These are phyloP conservation scores for Melampsora larici-populina DNA, from an alignment of 1,284 basidiomycete genomes.

Conservation along the genomic window DNA sequence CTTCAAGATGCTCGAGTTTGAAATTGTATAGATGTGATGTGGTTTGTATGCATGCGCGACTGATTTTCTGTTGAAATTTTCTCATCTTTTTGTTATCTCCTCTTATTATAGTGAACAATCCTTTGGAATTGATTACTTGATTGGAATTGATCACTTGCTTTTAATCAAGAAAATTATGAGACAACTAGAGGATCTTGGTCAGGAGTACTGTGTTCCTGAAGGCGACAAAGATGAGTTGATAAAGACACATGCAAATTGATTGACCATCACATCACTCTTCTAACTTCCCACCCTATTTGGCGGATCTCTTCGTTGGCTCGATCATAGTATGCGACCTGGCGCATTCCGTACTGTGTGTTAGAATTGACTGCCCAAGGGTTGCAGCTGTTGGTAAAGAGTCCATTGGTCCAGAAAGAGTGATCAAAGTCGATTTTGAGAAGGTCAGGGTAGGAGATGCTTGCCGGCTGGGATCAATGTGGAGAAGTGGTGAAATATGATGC, in stretches of 20 bases:
- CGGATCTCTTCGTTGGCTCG: not conserved
- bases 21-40: too few species aligned
- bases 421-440: not conserved
- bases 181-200: not conserved
- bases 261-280: not conserved
- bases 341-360: slow-evolving; percentile 2
- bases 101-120: too few species aligned
- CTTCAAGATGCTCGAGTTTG: too few species aligned
- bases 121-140: too few species aligned
- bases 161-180: too few species aligned
- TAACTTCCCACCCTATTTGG: slow-evolving; percentile 9
- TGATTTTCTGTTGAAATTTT: too few species aligned
- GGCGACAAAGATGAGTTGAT: not conserved
- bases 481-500: not conserved
- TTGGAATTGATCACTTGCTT: too few species aligned
- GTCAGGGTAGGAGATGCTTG: not conserved
- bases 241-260: not conserved
- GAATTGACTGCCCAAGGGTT: slow-evolving; percentile 9
- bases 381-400: not conserved
- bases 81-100: too few species aligned
- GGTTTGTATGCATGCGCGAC: too few species aligned
- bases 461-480: not conserved
- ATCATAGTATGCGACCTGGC: not conserved
- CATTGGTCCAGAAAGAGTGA: slow-evolving; percentile 5
- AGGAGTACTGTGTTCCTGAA: not conserved